phyloP scores from a whole-genome alignment of 176 grass and related monocot species.

The Eragrostis curvula region DNA sequence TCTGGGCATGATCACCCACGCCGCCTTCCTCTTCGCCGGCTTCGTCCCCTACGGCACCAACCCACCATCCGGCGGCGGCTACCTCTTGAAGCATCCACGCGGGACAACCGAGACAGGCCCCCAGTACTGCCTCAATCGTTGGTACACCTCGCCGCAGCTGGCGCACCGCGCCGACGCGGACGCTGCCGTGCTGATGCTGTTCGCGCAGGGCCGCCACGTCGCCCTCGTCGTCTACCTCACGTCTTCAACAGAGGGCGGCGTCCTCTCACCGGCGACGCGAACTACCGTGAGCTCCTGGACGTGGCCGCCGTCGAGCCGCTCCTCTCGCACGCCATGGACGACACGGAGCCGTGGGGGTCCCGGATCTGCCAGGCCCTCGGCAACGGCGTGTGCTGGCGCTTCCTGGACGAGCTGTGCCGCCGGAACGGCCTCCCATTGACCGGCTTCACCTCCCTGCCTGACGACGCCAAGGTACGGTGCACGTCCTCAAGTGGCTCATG shows the following conservation, averaged over 20 bases:
- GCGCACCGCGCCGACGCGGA: background rate
- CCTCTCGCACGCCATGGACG: background rate
- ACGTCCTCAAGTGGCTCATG: background rate
- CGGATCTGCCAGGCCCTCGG: background rate
- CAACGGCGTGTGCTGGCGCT: background rate
- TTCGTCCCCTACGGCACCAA: background rate
- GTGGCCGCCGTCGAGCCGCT: background rate
- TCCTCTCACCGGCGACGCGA: too few species aligned
- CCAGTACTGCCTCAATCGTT: background rate
- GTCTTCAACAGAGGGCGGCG: too few species aligned
- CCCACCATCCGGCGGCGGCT: background rate
- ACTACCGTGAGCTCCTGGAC: slow-evolving; percentile 6
- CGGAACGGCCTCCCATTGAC: background rate
- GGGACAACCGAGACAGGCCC: background rate
- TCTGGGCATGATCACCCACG: background rate
- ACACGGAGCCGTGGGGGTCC: background rate
- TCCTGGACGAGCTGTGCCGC: background rate
- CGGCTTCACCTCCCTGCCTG: background rate
- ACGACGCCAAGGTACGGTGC: background rate
- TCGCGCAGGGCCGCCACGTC: background rate
- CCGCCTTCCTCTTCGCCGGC: background rate
- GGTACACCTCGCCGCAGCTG: background rate
- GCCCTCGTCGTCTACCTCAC: background rate
- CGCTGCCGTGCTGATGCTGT: slow-evolving; percentile 5
- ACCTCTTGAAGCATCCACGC: background rate